Evolutionary conservation across 306 rosid species (phyloP), one percentile per base, ranked within the genome.

Genomic region (Leucaena leucocephala): DNA sequence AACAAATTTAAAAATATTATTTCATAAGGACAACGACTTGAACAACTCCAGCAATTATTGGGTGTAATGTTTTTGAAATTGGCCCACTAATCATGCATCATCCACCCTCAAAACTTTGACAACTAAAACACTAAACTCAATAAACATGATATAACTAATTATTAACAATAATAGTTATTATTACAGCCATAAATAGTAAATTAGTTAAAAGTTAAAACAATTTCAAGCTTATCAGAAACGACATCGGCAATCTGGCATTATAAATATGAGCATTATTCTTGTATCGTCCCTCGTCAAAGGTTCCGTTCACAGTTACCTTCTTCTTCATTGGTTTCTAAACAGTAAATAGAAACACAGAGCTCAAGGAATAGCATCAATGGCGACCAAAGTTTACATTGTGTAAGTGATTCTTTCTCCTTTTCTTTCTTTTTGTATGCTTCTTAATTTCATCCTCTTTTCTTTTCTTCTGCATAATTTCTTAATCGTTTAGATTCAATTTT

Each of bases 291-390:
- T 62, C 15, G 82, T 79, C 79, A 82, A 81, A 46, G 52, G 74
- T 83, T 84, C 81, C 89, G 82, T 82, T 88, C 89, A 74, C 39
- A 38, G 4, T 34, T 57, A 54, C 13, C 9, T 8, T 72, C 4
- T 3, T 2, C 6, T 65, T 77, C 6, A 17, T 80, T 64, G 72
- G 43, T 82, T 80, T 42, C 81, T 71, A 38, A 48, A 78, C 1
- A 69, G 40, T 4, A 6, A 79, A 7, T 59, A 11, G 2, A 5
- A 1, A 34, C 71, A 42, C 45, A 27, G 42, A 67, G 15, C 44
- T 72, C 33, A 27, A 4, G 38, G 16, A 27, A 66, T 2, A 70
- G 44, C 79, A 42, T 75, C 88, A 81, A 55, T 19, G 62, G 62
- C 33, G 2, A 55, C 62, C 33, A 55, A n/a, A 8, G 12, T 55